phyloP scores from a whole-genome alignment of 805 yeast genomes.

The Candida maris region DNA sequence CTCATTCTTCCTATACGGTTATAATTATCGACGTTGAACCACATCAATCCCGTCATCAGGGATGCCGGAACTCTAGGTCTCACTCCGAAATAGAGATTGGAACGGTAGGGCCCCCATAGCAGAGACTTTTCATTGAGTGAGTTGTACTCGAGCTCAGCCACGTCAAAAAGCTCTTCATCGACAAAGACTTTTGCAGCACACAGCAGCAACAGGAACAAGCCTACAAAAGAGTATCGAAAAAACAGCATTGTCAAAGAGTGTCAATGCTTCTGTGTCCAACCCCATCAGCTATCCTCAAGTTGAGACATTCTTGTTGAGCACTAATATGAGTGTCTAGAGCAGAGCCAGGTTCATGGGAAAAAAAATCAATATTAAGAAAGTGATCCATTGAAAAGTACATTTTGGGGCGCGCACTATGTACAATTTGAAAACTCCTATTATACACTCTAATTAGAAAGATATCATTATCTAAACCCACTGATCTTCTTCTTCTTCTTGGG shows the following conservation, averaged over 20 bases:
- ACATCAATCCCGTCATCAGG: slow-evolving; percentile 75
- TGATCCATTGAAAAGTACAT: too few relatives aligned
- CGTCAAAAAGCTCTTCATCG: neutral
- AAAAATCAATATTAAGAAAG: too few relatives aligned
- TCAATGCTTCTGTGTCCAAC: neutral
- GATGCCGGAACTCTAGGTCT: slow-evolving; percentile 78
- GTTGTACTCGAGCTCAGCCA: slow-evolving; percentile 24
- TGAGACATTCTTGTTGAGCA: too few relatives aligned
- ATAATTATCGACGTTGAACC: slow-evolving; percentile 69
- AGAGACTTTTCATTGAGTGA: slow-evolving; percentile 46
- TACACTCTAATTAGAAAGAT: neutral
- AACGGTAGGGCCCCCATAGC: slow-evolving; percentile 91
- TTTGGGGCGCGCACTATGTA: too few relatives aligned
- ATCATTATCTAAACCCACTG: slow-evolving; percentile 18
- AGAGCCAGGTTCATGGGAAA: too few relatives aligned
- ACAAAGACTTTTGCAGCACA: too few relatives aligned
- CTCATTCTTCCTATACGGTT: slow-evolving; percentile 55
- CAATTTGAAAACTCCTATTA: too few relatives aligned
- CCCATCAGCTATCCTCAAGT: too few relatives aligned
- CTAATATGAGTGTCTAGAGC: too few relatives aligned
- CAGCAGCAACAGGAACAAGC: too few relatives aligned
- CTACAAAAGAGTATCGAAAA: neutral
- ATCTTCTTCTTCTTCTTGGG: slow-evolving; percentile 15
- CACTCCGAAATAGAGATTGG: slow-evolving; percentile 81
- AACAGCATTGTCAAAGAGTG: too few relatives aligned